Percentiles rank a stretch among this genome's conserved stretches.
phyloP scores from a whole-genome alignment of 2,329 filamentous ascomycete species.

The Xylaria polymorpha region DNA sequence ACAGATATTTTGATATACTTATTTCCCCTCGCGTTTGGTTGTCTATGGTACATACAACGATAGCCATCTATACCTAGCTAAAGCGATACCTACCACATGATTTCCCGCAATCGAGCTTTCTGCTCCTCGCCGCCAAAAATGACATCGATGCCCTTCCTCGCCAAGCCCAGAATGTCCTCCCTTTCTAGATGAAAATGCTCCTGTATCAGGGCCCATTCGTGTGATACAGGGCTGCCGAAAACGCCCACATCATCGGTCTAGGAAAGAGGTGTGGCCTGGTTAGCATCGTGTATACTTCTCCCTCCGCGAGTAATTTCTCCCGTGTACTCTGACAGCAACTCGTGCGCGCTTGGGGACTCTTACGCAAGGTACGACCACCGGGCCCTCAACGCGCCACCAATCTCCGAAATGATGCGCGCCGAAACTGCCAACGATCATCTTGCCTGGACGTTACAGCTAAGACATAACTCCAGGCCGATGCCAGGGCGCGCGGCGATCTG shows the following conservation, averaged over 20 bases:
- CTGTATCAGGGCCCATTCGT: conserved; percentile 80
- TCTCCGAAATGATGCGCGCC: conserved; percentile 81
- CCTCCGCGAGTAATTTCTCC: not conserved
- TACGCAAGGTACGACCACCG: conserved; percentile 75
- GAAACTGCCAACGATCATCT: conserved; percentile 74
- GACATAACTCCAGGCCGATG: conserved; percentile 78
- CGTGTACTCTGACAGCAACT: not conserved
- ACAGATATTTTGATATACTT: not conserved
- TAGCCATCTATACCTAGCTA: not conserved
- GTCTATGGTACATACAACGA: not conserved
- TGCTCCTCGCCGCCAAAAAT: conserved; percentile 76
- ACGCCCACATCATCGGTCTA: conserved; percentile 88
- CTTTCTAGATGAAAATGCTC: conserved; percentile 72
- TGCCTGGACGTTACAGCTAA: conserved; percentile 85
- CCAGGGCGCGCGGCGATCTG: conserved; percentile 61
- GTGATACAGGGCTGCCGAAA: conserved; percentile 79
- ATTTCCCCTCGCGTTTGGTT: not conserved
- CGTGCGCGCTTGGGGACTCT: conserved; percentile 52
- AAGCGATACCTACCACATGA: conserved; percentile 58
- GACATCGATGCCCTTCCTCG: conserved; percentile 69
- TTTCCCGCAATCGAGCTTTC: conserved; percentile 63
- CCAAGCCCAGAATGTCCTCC: conserved; percentile 63
- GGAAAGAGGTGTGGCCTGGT: not conserved
- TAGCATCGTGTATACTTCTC: not conserved
- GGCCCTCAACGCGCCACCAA: conserved; percentile 71